Conservation (phyloP, 257 asterid species). For the Voacanga thouarsii region DNA sequence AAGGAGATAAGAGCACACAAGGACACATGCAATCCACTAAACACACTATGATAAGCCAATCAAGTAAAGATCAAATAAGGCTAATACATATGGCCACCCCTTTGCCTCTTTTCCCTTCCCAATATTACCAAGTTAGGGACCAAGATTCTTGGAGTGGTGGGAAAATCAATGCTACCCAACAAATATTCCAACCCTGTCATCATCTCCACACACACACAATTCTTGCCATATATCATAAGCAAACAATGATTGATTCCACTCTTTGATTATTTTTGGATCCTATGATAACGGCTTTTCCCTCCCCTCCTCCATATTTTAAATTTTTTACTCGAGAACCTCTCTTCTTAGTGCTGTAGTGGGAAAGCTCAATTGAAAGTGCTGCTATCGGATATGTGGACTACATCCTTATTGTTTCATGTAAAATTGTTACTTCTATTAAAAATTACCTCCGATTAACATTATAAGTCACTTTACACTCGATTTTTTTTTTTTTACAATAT, state of each 20-base stretch:
- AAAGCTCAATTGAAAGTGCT: no score
- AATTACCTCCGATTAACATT: no score
- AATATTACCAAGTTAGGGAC: conserved; percentile 23
- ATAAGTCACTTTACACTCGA: no score
- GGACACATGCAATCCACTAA: conserved; percentile 41
- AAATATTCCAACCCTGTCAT: neutral
- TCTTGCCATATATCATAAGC: neutral
- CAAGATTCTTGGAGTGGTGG: conserved; percentile 43
- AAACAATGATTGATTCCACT: conserved; percentile 55
- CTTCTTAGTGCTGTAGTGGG: no score
- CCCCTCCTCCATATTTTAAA: conserved; percentile 22
- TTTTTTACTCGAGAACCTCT: neutral
- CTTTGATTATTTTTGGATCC: conserved; percentile 51
- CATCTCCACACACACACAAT: neutral
- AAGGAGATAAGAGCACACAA: neutral
- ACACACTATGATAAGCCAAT: conserved; percentile 33
- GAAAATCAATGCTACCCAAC: conserved; percentile 27
- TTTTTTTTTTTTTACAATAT: no score
- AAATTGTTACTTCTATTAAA: no score
- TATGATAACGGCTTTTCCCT: conserved; percentile 30
- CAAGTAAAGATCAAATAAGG: neutral
- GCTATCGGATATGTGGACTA: no score
- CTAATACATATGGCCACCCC: conserved; percentile 2
- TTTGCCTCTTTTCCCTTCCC: neutral
- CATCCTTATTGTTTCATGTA: no score